Percentiles rank a stretch among this genome's conserved stretches.
These are phyloP conservation scores for Wickerhamiella spandovensis DNA, from an alignment of 805 yeast species.

Conservation along the genomic window DNA sequence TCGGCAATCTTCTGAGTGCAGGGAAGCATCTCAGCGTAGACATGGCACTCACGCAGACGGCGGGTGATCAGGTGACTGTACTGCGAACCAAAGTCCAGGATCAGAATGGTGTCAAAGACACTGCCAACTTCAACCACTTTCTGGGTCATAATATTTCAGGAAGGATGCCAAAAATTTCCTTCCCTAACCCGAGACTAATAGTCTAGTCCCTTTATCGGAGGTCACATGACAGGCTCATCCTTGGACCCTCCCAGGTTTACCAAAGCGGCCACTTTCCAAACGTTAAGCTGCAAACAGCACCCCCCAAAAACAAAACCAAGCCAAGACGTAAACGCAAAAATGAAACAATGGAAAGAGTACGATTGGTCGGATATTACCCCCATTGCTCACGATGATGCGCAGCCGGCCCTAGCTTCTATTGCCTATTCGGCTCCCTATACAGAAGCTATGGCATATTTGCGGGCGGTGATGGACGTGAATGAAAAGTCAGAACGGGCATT, in stretches of 20 bases:
- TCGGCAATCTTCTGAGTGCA: conserved; percentile 96
- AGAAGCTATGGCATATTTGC: conserved; percentile 42
- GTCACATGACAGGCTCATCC: neutral
- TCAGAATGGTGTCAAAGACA: conserved; percentile 92
- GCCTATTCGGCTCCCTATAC: conserved; percentile 60
- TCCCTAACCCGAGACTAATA: neutral
- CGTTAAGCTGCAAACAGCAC: too few species aligned
- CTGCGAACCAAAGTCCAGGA: conserved; percentile 96
- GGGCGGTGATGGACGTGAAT: conserved; percentile 42
- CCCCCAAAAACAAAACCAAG: too few species aligned
- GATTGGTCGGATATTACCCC: conserved; percentile 27
- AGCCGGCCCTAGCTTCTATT: conserved; percentile 25
- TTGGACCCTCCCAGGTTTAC: too few species aligned
- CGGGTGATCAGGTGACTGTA: conserved; percentile 94
- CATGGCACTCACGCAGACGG: conserved; percentile 93
- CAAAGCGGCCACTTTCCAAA: too few species aligned
- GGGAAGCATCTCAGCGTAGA: conserved; percentile 98
- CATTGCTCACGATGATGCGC: conserved; percentile 20
- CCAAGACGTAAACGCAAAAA: too few species aligned
- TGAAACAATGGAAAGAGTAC: conserved; percentile 14
- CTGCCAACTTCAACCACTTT: conserved; percentile 48
- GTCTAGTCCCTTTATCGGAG: neutral
- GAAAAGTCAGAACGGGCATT: conserved; percentile 66
- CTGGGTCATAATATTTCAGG: neutral
- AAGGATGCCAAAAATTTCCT: neutral